Evolutionary conservation across 129 eudicot genomes (phyloP).

Genomic region (Oenanthe sinensis): DNA sequence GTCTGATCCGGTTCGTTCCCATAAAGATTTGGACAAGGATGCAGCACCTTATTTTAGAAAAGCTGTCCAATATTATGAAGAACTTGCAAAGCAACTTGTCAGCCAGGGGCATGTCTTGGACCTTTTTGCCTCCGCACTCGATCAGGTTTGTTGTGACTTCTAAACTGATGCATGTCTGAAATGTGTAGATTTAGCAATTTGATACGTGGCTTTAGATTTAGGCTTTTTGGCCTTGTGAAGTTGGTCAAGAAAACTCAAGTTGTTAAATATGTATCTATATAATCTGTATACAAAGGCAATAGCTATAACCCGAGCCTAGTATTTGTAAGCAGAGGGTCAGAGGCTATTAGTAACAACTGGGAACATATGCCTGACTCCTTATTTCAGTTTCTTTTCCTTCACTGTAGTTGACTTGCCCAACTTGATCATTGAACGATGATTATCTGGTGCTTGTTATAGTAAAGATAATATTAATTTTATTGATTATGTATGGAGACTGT

Average conservation of each 20-base stretch:
- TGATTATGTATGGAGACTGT: not conserved
- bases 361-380: not conserved
- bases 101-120: constrained; percentile 95
- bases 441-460: not conserved
- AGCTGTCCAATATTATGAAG: constrained; percentile 81
- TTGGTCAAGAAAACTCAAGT: not conserved
- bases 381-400: not conserved
- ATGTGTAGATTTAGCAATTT: not conserved
- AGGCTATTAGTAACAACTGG: not conserved
- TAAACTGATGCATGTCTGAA: not conserved
- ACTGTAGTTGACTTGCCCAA: not conserved
- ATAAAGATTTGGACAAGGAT: constrained; percentile 95
- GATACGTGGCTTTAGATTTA: not conserved
- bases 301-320: not conserved
- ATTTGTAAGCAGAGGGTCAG: not conserved
- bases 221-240: not conserved
- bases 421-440: not conserved
- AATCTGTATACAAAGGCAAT: not conserved
- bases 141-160: constrained; percentile 47
- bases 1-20: constrained; percentile 95
- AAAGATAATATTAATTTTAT: not conserved
- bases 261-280: not conserved
- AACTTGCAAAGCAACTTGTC: constrained; percentile 78
- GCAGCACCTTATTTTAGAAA: constrained; percentile 90
- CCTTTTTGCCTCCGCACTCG: constrained; percentile 96